phyloP scores from a whole-genome alignment of 106 monocot genomes.

The Dendrobium huoshanense region DNA sequence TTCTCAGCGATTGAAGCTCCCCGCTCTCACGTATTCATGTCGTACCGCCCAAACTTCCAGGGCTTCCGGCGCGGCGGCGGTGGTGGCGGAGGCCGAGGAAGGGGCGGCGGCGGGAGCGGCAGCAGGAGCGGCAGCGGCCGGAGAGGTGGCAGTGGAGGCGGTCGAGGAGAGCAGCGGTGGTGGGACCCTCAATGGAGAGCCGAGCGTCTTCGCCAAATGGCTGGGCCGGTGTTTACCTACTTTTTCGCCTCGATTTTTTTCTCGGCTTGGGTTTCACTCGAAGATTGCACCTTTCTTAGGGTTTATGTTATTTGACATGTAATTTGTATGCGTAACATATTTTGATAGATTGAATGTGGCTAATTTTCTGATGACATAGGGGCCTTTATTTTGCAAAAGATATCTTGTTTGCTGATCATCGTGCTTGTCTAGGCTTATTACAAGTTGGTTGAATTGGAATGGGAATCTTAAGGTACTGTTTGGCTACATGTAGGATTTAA shows the following conservation, averaged over 20 bases:
- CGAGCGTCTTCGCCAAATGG: slow-evolving; percentile 18
- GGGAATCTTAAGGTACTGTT: not conserved
- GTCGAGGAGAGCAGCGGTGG: slow-evolving; percentile 22
- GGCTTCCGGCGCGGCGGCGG: slow-evolving; percentile 12
- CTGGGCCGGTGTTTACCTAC: slow-evolving; percentile 17
- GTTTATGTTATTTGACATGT: not conserved
- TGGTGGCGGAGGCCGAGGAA: slow-evolving; percentile 23
- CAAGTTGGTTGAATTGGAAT: not conserved
- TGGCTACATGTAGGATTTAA: too few relatives aligned
- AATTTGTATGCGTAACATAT: not conserved
- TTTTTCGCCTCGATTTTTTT: slow-evolving; percentile 12
- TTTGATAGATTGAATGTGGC: not conserved
- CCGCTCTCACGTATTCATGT: slow-evolving; percentile 28
- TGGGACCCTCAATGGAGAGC: slow-evolving; percentile 30
- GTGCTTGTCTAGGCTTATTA: not conserved
- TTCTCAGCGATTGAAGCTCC: slow-evolving; percentile 6
- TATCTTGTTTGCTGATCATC: not conserved
- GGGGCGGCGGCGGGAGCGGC: slow-evolving; percentile 13
- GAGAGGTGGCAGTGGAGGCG: not conserved
- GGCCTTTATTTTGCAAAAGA: not conserved
- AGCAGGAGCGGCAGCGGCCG: not conserved
- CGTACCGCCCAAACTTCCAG: slow-evolving; percentile 54
- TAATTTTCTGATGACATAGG: not conserved
- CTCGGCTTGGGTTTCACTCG: not conserved
- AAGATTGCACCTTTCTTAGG: not conserved